Conservation (phyloP, 345 rosid species). For the Hibiscus tridactylites region DNA sequence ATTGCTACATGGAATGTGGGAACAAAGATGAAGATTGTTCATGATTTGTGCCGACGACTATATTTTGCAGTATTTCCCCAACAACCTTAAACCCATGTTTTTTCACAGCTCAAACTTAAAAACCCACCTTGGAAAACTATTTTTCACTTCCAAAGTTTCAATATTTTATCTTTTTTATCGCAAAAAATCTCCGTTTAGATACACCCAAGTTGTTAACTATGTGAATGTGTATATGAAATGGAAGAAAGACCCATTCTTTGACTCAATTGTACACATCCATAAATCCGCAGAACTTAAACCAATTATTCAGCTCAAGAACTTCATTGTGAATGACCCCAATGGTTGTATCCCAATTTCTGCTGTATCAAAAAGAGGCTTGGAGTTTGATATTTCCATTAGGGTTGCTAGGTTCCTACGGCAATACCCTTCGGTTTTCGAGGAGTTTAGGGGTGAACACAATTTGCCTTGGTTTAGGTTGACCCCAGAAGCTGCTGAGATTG, state of each 20-base stretch:
- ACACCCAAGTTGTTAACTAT: constrained; percentile 21
- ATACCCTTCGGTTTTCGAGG: constrained; percentile 72
- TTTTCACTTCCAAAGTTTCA: not conserved
- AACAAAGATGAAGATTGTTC: too few relatives aligned
- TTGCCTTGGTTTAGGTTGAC: constrained; percentile 93
- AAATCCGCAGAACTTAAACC: constrained; percentile 57
- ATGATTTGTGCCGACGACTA: too few relatives aligned
- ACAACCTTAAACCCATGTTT: not conserved
- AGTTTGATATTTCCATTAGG: constrained; percentile 54
- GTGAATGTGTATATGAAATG: too few relatives aligned
- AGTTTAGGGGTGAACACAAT: constrained; percentile 54
- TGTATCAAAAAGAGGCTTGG: constrained; percentile 61
- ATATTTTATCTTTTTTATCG: not conserved
- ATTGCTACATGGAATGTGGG: too few relatives aligned
- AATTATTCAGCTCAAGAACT: constrained; percentile 56
- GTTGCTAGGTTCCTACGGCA: constrained; percentile 59
- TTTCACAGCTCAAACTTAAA: not conserved
- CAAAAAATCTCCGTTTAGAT: constrained; percentile 4
- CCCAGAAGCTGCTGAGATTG: constrained; percentile 33
- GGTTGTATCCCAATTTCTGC: constrained; percentile 62
- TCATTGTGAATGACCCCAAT: constrained; percentile 37
- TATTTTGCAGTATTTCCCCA: too few relatives aligned
- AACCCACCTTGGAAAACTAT: not conserved
- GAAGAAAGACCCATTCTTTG: constrained; percentile 54
- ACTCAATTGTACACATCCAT: constrained; percentile 64